Evolutionary conservation across 345 rosid genomes (phyloP).

Genomic region (Bretschneidera sinensis): DNA sequence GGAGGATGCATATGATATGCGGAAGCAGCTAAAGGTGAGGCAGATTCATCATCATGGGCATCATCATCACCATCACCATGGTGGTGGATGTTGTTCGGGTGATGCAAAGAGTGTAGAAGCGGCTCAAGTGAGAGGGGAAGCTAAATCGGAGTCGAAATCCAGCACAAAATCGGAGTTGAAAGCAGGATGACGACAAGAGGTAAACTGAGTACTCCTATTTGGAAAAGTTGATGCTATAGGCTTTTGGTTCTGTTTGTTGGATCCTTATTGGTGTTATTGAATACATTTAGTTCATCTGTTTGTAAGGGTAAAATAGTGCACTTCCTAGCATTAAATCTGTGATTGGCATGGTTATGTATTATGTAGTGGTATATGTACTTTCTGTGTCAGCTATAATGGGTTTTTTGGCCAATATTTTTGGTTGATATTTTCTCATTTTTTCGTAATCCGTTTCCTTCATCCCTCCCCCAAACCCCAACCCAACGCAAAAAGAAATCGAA

Average conservation of each 20-base stretch:
- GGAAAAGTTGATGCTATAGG: slow-evolving; percentile 1
- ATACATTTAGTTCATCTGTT: slow-evolving; percentile 6
- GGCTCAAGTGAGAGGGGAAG: slow-evolving; percentile 36
- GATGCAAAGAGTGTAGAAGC: slow-evolving; percentile 46
- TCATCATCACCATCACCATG: slow-evolving; percentile 51
- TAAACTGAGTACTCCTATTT: slow-evolving; percentile 12
- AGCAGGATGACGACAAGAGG: slow-evolving; percentile 28
- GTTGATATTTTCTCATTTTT: neutral
- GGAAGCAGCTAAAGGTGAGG: slow-evolving; percentile 88
- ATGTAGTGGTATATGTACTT: slow-evolving; percentile 8
- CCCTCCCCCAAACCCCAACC: too few relatives aligned
- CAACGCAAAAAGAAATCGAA: too few relatives aligned
- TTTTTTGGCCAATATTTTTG: neutral
- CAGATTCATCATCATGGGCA: slow-evolving; percentile 66
- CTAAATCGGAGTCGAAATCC: slow-evolving; percentile 53
- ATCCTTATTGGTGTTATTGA: slow-evolving; percentile 2
- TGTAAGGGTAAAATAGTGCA: slow-evolving; percentile 10
- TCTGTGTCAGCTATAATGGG: neutral
- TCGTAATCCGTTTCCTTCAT: neutral
- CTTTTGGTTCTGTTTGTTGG: neutral
- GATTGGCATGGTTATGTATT: slow-evolving; percentile 13
- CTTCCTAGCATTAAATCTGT: neutral
- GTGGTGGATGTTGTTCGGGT: slow-evolving; percentile 83
- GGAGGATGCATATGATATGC: slow-evolving; percentile 98
- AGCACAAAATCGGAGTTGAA: slow-evolving; percentile 32